Evolutionary conservation across 805 yeast genomes (phyloP), one percentile per base, ranked within the genome.

Genomic region (Teunomyces panamensis): DNA sequence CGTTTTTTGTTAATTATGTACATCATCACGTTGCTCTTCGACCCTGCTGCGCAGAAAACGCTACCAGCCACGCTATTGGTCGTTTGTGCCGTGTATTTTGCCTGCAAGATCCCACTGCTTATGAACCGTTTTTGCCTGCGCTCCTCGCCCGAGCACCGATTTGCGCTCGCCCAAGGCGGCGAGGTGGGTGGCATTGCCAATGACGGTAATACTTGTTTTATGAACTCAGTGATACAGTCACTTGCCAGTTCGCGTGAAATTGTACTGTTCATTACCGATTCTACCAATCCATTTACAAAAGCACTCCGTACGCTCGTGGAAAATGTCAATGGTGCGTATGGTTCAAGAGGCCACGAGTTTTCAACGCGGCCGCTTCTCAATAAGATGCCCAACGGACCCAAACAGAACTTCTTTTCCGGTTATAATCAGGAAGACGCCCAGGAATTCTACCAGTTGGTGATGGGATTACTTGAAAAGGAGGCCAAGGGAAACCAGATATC

Each of bases 391-490:
- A 85, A 85, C 58, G 87, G 89, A 0, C 91, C 94, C 10, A 84
- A 83, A 55, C 86, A 83, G 59, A 85, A 84, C 60, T 78, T 89
- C 50, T 82, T 90, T 56, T 67, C 82, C 47, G 94, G 97, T 1
- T 89, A 89, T 61, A 89, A 88, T 59, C 98, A 91, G 68, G 97
- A 91, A 64, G 98, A 91, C 69, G 97, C 97, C 0, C 97, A 91
- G 66, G 98, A 91, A 64, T 91, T 91, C 59, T 91, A 91, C 70
- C 97, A 91, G 63, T 76, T 84, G 44, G 77, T 87, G 2, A 73
- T 87, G 75, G 74, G 79, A 36, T 80, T 85, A 48, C 69, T 87
- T 29, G 95, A 87, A 58, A 71, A 71, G 35, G 87, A 84, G 46
- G 24, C 5, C 24, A 20, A 20, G 24, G 24, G 24, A 4, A 20